Percentiles rank a stretch among this genome's conserved stretches.
phyloP scores from a whole-genome alignment of 2,329 filamentous ascomycete species.

The Pseudogymnoascus sp. region DNA sequence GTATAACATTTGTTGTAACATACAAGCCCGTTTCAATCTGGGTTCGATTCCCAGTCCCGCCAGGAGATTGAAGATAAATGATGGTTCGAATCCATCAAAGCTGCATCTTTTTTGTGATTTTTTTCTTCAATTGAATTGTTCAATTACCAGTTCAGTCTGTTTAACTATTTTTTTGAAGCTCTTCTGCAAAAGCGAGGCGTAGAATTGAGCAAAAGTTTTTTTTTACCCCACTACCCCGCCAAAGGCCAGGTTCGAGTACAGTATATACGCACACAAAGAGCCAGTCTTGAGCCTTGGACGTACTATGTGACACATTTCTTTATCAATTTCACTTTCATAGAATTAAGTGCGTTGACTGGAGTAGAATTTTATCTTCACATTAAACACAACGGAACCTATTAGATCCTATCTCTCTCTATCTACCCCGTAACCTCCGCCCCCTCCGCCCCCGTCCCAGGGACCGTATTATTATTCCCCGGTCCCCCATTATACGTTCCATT shows the following conservation, averaged over 20 bases:
- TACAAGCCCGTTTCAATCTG: conserved; percentile 29
- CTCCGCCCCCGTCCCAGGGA: not conserved
- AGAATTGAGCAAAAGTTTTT: not conserved
- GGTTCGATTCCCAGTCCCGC: conserved; percentile 32
- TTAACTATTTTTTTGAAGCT: not conserved
- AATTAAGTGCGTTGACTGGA: not conserved
- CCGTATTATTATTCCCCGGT: not conserved
- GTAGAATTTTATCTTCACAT: not conserved
- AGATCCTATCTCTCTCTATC: not conserved
- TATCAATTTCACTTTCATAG: not conserved
- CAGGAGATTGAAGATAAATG: conserved; percentile 23
- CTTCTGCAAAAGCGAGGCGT: not conserved
- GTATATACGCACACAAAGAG: no score
- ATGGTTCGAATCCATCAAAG: conserved; percentile 22
- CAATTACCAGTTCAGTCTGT: not conserved
- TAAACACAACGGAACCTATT: not conserved
- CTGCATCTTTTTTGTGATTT: conserved; percentile 18
- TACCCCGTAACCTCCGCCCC: not conserved
- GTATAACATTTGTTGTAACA: conserved; percentile 16
- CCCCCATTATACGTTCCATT: not conserved
- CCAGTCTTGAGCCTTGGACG: not conserved
- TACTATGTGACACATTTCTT: not conserved
- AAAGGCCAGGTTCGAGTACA: not conserved
- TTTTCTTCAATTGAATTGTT: not conserved
- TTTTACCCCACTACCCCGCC: not conserved